Conservation (phyloP, 305 asterid genomes). For the Petunia hybrid region DNA sequence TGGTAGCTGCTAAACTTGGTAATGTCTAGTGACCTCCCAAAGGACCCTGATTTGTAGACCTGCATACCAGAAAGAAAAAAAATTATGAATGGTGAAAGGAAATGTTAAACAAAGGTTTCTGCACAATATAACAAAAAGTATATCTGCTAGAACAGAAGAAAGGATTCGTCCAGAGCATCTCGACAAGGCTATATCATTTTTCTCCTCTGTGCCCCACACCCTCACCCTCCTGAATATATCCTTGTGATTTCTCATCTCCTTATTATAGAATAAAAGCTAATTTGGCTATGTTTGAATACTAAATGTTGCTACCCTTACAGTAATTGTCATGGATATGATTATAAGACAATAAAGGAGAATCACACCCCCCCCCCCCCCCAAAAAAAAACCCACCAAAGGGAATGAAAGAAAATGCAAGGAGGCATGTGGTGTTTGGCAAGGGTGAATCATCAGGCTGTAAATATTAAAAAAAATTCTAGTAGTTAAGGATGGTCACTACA, state of each 20-base stretch:
- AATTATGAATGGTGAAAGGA: not conserved
- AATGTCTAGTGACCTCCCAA: constrained; percentile 79
- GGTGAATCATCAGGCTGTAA: not conserved
- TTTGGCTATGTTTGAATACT: not conserved
- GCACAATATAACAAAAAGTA: not conserved
- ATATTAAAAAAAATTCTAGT: not conserved
- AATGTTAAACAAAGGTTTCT: not conserved
- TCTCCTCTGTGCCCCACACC: not conserved
- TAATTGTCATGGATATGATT: not conserved
- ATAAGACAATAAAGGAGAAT: not conserved
- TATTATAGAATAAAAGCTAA: not conserved
- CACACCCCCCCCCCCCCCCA: not conserved
- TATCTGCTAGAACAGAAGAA: not conserved
- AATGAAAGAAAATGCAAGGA: not conserved
- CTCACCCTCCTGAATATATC: not conserved
- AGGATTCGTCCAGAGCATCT: not conserved
- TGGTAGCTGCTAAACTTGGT: constrained; percentile 80
- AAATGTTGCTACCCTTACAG: not conserved
- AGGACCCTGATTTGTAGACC: constrained; percentile 78
- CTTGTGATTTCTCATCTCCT: not conserved
- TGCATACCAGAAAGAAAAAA: constrained; percentile 28
- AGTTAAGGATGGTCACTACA: not conserved
- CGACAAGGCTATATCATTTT: not conserved
- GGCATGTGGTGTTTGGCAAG: not conserved
- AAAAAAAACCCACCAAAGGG: not conserved